A percentile compares a stretch with the other conserved stretches of the same genome.
Conservation (phyloP, 1,284 basidiomycete genomes). For the Exobasidium rhododendri region DNA sequence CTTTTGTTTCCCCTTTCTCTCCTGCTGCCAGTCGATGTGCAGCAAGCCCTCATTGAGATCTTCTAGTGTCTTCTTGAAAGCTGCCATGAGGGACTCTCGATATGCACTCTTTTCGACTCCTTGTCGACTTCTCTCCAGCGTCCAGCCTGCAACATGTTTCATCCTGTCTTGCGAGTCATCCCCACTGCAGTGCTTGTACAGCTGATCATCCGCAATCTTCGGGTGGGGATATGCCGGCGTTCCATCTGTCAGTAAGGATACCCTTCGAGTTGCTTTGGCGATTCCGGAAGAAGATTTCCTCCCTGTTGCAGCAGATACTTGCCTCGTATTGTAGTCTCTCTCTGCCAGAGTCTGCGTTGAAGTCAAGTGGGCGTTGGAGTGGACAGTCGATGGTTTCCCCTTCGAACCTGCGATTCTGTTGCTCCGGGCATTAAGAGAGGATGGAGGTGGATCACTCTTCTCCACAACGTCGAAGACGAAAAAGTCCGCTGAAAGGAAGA, state of each 20-base stretch:
- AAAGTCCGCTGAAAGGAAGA: too few relatives aligned
- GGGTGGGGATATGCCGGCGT: slow-evolving; percentile 7
- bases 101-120: neutral
- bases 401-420: neutral
- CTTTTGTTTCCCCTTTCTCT: neutral
- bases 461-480: neutral
- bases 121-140: slow-evolving; percentile 2
- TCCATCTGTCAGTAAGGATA: slow-evolving; percentile 4
- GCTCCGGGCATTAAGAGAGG: neutral
- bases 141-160: neutral
- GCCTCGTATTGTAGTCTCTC: neutral
- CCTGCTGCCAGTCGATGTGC: neutral
- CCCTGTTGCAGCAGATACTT: neutral
- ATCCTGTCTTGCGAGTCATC: slow-evolving; percentile 2
- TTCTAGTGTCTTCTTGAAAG: neutral
- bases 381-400: neutral
- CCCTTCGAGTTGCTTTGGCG: neutral
- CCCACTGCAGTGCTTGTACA: slow-evolving; percentile 7
- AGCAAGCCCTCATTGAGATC: neutral
- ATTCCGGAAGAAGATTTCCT: neutral
- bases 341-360: neutral
- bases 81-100: neutral
- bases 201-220: neutral
- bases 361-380: neutral
- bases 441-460: neutral